These are phyloP conservation scores for Microsporum ferrugineum DNA, from an alignment of 2,329 filamentous ascomycete species.

Conservation along the genomic window DNA sequence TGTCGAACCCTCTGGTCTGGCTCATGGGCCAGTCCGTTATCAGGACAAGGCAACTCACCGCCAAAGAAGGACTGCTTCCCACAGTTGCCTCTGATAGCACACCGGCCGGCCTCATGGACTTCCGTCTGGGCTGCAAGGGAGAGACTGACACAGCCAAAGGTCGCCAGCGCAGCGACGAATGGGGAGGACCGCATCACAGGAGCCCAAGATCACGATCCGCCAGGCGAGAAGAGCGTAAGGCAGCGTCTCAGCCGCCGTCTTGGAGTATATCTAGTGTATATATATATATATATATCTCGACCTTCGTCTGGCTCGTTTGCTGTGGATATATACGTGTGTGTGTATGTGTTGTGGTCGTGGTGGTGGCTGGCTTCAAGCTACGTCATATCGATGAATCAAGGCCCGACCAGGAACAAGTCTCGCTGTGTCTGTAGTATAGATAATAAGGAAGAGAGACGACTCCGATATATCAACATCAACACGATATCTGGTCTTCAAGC, in stretches of 20 bases:
- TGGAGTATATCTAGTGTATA: background rate
- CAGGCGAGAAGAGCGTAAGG: background rate
- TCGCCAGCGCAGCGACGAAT: background rate
- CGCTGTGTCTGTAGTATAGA: no score
- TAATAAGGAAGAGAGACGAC: no score
- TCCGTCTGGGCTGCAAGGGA: constrained; percentile 18
- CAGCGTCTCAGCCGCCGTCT: background rate
- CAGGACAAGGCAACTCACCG: constrained; percentile 77
- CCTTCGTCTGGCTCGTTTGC: background rate
- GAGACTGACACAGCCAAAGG: constrained; percentile 3
- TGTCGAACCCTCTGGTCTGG: constrained; percentile 61
- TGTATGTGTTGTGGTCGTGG: no score
- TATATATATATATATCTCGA: background rate
- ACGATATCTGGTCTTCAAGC: background rate
- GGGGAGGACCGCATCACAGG: background rate
- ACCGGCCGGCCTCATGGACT: constrained; percentile 76
- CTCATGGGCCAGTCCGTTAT: constrained; percentile 70
- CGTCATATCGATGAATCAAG: no score
- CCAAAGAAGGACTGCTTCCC: constrained; percentile 86
- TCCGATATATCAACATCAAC: background rate
- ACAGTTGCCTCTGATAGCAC: constrained; percentile 82
- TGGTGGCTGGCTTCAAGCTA: no score
- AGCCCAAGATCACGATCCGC: background rate
- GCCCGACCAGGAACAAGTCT: no score
- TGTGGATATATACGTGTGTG: background rate